A percentile compares a stretch with the other conserved stretches of the same genome.
Conservation (phyloP, 768 basidiomycete genomes). For the Mycena crocata region DNA sequence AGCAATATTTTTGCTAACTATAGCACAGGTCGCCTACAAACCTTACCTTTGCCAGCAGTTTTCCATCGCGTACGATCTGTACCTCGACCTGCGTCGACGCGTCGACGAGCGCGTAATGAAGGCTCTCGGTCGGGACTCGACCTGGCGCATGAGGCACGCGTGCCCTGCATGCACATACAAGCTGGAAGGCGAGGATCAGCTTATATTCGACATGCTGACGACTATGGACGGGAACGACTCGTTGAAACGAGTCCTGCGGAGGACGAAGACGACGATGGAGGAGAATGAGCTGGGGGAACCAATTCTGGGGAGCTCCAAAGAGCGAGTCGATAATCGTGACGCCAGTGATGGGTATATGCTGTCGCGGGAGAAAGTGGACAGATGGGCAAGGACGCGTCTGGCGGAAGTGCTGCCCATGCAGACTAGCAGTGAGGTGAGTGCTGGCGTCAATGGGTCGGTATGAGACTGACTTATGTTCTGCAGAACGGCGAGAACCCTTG, state of each 20-base stretch:
- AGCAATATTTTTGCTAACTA: too few relatives aligned
- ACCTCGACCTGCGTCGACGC: slow-evolving; percentile 26
- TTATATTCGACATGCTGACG: slow-evolving; percentile 32
- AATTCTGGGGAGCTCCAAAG: neutral
- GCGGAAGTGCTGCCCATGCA: neutral
- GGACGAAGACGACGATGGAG: neutral
- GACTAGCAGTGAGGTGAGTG: neutral
- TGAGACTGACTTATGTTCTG: neutral
- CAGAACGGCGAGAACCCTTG: slow-evolving; percentile 24
- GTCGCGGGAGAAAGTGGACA: slow-evolving; percentile 23
- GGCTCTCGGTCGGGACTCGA: neutral
- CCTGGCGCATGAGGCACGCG: slow-evolving; percentile 35
- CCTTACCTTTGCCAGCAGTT: slow-evolving; percentile 31
- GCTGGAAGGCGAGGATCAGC: slow-evolving; percentile 15
- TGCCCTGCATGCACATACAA: slow-evolving; percentile 42
- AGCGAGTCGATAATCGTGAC: slow-evolving; percentile 18
- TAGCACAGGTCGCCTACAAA: neutral
- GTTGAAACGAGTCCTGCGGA: slow-evolving; percentile 26
- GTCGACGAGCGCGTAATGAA: neutral
- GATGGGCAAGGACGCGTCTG: slow-evolving; percentile 15
- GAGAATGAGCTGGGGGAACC: slow-evolving; percentile 11
- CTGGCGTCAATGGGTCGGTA: neutral
- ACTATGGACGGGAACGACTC: slow-evolving; percentile 43
- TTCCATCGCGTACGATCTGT: slow-evolving; percentile 34
- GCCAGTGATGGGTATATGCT: slow-evolving; percentile 16